Conservation (phyloP, 176 grass and related monocot species). For the Raddia guianensis region DNA sequence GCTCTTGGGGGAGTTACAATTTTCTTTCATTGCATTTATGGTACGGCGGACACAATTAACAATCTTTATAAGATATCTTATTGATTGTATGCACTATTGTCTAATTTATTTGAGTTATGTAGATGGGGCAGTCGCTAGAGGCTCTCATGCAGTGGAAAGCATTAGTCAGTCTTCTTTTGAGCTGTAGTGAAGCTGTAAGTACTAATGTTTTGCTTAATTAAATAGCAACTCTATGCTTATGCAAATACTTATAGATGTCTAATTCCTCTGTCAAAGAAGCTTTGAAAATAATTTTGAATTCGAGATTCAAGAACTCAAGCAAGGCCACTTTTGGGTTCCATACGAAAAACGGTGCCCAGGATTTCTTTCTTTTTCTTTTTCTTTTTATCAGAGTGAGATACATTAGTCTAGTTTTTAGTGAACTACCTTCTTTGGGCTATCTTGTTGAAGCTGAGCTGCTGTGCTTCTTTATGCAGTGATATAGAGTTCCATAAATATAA, state of each 20-base stretch:
- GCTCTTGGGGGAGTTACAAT: slow-evolving; percentile 84
- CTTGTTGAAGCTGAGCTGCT: background rate
- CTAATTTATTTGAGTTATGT: slow-evolving; percentile 37
- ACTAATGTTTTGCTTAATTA: background rate
- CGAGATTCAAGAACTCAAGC: background rate
- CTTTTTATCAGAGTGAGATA: background rate
- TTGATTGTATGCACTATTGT: background rate
- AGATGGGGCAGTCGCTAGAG: slow-evolving; percentile 93
- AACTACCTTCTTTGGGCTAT: background rate
- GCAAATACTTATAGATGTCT: background rate
- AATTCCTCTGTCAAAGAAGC: background rate
- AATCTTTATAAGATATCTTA: slow-evolving; percentile 5
- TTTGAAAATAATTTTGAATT: background rate
- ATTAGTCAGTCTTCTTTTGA: slow-evolving; percentile 83
- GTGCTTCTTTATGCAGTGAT: background rate
- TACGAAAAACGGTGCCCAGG: background rate
- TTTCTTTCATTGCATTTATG: slow-evolving; percentile 93
- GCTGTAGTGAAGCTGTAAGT: slow-evolving; percentile 87
- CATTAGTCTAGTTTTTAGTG: background rate
- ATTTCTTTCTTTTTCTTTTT: background rate
- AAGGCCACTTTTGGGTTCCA: background rate
- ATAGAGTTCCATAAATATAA: background rate
- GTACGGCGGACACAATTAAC: slow-evolving; percentile 44
- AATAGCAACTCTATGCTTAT: background rate
- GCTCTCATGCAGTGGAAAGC: slow-evolving; percentile 93